These are phyloP conservation scores for Kitagawia praeruptora DNA, from an alignment of 129 eudicot genomes.

Conservation along the genomic window DNA sequence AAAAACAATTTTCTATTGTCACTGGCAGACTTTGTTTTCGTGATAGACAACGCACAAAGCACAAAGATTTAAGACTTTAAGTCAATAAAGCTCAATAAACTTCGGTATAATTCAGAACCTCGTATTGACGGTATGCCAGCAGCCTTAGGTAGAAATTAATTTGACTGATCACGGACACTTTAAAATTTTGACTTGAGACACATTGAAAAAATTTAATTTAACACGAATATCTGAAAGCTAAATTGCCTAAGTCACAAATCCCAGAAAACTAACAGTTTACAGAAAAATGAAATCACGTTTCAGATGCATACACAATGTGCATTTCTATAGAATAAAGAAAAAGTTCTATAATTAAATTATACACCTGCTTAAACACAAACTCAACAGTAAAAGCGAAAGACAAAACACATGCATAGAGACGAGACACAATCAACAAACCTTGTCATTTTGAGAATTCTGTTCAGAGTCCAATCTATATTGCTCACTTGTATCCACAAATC, in stretches of 20 bases:
- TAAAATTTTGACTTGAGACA: not conserved
- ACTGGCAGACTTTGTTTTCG: not conserved
- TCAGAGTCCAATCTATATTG: conserved; percentile 41
- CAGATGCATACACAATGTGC: not conserved
- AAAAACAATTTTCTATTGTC: not conserved
- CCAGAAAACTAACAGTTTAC: not conserved
- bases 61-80: not conserved
- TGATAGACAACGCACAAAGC: not conserved
- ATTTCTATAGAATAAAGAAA: not conserved
- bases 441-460: conserved; percentile 43
- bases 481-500: conserved; percentile 61
- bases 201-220: not conserved
- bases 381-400: not conserved
- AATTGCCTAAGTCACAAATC: not conserved
- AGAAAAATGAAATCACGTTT: not conserved
- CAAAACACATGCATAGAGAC: not conserved
- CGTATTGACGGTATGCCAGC: not conserved
- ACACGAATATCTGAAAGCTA: not conserved
- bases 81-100: not conserved
- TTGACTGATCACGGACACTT: not conserved
- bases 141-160: not conserved
- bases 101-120: not conserved
- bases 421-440: conserved; percentile 32
- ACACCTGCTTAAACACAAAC: not conserved
- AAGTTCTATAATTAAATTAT: not conserved